Percentiles rank a stretch among this genome's conserved stretches.
These are phyloP conservation scores for Silene vulgaris DNA, from an alignment of 179 eudicot genomes.

Conservation along the genomic window DNA sequence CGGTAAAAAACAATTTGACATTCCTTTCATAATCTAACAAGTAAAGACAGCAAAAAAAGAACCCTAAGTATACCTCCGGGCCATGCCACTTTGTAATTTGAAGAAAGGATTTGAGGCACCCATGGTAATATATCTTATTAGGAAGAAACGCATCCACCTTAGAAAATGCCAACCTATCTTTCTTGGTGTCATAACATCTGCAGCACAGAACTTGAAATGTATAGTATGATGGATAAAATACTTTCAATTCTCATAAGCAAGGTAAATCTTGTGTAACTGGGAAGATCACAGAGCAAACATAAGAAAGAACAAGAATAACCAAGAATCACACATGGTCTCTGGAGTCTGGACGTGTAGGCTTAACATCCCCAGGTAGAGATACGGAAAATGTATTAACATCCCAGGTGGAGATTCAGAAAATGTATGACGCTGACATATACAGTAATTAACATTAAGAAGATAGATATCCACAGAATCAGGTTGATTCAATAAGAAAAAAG, in stretches of 20 bases:
- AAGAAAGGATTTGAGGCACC: conserved; percentile 88
- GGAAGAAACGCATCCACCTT: conserved; percentile 93
- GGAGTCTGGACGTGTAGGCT: background rate
- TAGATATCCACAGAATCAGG: background rate
- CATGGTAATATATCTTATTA: conserved; percentile 76
- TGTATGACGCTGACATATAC: background rate
- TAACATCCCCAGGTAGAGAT: no score
- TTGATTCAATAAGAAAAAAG: background rate
- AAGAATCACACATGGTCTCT: background rate
- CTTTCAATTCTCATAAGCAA: background rate
- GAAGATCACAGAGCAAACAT: background rate
- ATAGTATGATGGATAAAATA: conserved; percentile 1
- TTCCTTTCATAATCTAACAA: background rate
- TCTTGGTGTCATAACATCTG: conserved; percentile 78
- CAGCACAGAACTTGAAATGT: conserved; percentile 23
- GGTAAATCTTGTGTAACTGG: background rate
- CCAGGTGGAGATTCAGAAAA: background rate
- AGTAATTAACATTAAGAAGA: background rate
- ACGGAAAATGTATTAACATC: background rate
- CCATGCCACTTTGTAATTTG: conserved; percentile 96
- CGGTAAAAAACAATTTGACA: background rate
- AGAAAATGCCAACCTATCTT: conserved; percentile 77
- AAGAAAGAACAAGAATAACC: background rate
- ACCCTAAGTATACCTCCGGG: conserved; percentile 59
- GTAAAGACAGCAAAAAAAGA: background rate